Evolutionary conservation across 2,329 filamentous ascomycete genomes (phyloP).

Genomic region (Colletotrichum gloeosporioides): DNA sequence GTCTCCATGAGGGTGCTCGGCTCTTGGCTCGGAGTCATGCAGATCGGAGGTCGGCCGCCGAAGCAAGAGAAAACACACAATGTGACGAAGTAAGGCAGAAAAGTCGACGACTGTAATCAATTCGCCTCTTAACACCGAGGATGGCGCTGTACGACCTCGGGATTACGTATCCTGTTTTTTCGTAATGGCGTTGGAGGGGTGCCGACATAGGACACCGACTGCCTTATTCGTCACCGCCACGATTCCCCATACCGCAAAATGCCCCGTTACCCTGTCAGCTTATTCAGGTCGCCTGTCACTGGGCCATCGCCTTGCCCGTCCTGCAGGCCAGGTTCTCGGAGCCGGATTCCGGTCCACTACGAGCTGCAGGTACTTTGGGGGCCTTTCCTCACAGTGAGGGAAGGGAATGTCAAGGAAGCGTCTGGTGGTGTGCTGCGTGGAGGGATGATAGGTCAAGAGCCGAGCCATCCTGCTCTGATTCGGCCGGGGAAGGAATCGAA

Average conservation of each 20-base stretch:
- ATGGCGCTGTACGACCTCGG: conserved; percentile 1
- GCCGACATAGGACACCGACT: not conserved
- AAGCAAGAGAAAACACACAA: not conserved
- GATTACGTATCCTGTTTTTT: conserved; percentile 9
- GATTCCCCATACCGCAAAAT: not conserved
- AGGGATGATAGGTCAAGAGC: conserved; percentile 6
- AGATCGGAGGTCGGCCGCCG: not conserved
- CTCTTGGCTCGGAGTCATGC: not conserved
- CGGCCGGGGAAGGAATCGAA: not conserved
- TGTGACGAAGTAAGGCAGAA: not conserved
- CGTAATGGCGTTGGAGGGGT: not conserved
- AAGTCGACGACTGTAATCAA: not conserved
- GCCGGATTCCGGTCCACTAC: conserved; percentile 3
- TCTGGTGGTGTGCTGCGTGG: not conserved
- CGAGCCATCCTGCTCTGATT: not conserved
- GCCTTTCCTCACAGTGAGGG: not conserved
- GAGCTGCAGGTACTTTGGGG: conserved; percentile 2
- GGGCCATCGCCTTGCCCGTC: not conserved
- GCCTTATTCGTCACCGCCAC: conserved; percentile 11
- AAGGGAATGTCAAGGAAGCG: not conserved
- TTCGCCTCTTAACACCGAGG: conserved; percentile 12
- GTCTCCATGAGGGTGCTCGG: not conserved
- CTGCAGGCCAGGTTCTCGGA: conserved; percentile 5
- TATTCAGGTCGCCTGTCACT: conserved; percentile 12
- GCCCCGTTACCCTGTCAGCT: conserved; percentile 13